phyloP scores from a whole-genome alignment of 306 rosid genomes.

The Oxytropis ochrocephala region DNA sequence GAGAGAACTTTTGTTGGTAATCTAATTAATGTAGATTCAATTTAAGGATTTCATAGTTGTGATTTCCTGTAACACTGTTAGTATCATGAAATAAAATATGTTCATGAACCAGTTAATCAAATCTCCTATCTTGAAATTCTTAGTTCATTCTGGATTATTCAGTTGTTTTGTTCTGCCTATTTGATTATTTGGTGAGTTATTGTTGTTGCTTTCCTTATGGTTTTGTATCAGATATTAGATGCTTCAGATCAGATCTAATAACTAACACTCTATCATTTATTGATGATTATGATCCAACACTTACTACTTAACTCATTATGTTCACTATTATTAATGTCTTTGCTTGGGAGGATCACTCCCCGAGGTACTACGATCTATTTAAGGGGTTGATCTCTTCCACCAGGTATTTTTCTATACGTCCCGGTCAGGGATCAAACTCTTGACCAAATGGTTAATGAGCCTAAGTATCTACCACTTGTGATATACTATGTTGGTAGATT shows the following conservation, averaged over 20 bases:
- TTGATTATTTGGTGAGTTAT: constrained; percentile 17
- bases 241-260: background rate
- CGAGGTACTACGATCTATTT: no score
- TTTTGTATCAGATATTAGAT: background rate
- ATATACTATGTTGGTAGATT: no score
- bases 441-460: no score
- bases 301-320: no score
- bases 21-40: constrained; percentile 13
- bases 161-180: constrained; percentile 12
- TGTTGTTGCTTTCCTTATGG: background rate
- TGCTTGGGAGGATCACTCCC: no score
- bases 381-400: no score
- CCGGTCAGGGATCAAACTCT: no score
- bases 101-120: constrained; percentile 15
- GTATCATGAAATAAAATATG: constrained; percentile 11
- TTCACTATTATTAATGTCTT: no score
- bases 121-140: constrained; percentile 8
- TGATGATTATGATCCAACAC: no score
- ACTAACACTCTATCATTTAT: no score
- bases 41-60: constrained; percentile 26
- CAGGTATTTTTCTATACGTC: no score
- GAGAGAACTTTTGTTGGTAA: constrained; percentile 20
- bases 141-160: background rate
- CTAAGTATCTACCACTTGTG: no score
- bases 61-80: constrained; percentile 26